phyloP scores from a whole-genome alignment of 768 basidiomycete species.

The Mycena maculata region DNA sequence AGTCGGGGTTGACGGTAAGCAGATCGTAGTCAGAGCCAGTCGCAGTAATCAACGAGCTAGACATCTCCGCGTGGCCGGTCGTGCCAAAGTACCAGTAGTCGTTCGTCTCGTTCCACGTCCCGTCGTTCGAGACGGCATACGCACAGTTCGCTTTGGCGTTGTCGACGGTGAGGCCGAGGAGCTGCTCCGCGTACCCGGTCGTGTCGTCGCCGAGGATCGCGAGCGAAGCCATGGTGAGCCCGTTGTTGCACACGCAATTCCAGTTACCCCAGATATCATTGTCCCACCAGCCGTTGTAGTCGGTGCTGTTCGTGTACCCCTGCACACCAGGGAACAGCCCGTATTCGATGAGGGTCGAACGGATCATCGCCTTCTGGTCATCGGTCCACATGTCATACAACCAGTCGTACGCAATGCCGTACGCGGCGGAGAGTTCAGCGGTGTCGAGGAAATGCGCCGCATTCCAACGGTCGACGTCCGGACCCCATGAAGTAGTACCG shows the following conservation, averaged over 20 bases:
- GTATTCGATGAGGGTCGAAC: constrained; percentile 77
- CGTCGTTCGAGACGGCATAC: constrained; percentile 70
- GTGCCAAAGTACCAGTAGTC: constrained; percentile 98
- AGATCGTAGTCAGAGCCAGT: constrained; percentile 87
- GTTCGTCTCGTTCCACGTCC: constrained; percentile 90
- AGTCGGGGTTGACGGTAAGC: constrained; percentile 75
- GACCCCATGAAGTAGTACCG: constrained; percentile 73
- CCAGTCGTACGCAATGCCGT: constrained; percentile 97
- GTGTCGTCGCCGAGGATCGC: constrained; percentile 90
- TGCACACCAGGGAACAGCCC: constrained; percentile 77
- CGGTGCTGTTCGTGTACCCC: constrained; percentile 59
- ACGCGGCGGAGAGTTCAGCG: constrained; percentile 91
- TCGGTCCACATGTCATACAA: constrained; percentile 85
- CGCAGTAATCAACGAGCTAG: constrained; percentile 83
- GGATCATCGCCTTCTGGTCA: constrained; percentile 77
- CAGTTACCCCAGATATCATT: constrained; percentile 83
- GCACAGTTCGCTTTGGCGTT: constrained; percentile 87
- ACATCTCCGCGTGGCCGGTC: constrained; percentile 88
- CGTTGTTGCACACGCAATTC: constrained; percentile 97
- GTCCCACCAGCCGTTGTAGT: constrained; percentile 81
- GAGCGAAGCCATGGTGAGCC: constrained; percentile 88
- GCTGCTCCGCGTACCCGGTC: constrained; percentile 72
- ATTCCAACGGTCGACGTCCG: constrained; percentile 83
- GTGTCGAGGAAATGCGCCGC: constrained; percentile 90
- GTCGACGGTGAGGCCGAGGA: constrained; percentile 75